These are phyloP conservation scores for Globisporangium uncinulatum DNA, from an alignment of 352 stramenopile species.

Conservation along the genomic window DNA sequence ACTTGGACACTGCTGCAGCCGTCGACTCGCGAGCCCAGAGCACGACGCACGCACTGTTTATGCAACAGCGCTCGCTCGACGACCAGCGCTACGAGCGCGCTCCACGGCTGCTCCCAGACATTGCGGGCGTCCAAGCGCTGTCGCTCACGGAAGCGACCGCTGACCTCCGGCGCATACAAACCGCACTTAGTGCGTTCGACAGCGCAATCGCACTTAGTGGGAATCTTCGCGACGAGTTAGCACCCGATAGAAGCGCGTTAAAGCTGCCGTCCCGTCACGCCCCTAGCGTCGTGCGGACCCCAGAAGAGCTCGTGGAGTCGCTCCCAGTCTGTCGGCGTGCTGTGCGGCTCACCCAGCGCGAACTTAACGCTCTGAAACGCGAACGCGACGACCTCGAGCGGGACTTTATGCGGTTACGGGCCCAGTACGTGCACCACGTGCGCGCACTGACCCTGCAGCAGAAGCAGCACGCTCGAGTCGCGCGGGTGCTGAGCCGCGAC, in stretches of 20 bases:
- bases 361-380: constrained; percentile 57
- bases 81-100: constrained; percentile 38
- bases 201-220: no score
- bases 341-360: constrained; percentile 69
- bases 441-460: constrained; percentile 64
- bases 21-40: constrained; percentile 12
- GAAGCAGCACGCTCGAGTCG: constrained; percentile 63
- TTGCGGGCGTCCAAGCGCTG: constrained; percentile 48
- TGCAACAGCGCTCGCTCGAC: constrained; percentile 28
- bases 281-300: constrained; percentile 42
- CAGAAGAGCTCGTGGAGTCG: constrained; percentile 70
- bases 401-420: constrained; percentile 61
- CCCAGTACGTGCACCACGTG: constrained; percentile 57
- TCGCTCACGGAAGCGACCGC: constrained; percentile 37
- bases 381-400: constrained; percentile 77
- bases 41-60: constrained; percentile 15
- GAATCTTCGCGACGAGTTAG: no score
- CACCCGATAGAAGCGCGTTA: no score
- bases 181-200: constrained; percentile 43
- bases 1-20: constrained; percentile 18
- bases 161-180: constrained; percentile 59
- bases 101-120: constrained; percentile 46
- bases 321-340: constrained; percentile 57
- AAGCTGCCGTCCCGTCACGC: no score
- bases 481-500: constrained; percentile 31